Base-by-base conservation (phyloP, 306 rosid species). In the Inga leiocalycina region DNA sequence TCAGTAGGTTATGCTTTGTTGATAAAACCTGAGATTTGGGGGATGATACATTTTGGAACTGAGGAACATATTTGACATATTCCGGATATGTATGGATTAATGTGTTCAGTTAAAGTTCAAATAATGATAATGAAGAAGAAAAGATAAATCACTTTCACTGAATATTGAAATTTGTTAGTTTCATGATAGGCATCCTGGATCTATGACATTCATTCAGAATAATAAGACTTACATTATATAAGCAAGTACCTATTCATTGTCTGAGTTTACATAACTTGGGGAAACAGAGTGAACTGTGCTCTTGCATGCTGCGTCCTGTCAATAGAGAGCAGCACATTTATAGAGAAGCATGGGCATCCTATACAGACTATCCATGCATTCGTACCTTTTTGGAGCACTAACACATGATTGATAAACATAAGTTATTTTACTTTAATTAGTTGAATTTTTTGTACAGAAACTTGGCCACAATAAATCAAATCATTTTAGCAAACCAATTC, bases 1-100 rank as follows among this genome's bases (percentile, higher is more conserved):
- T 35, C 51, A n/a, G 54, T 72, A 79, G 67, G 45, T 46, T 45
- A 30, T 43, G 44, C 52, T n/a, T 45, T 46, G 46, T 7, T 43
- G 49, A 72, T 71, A 62, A 80, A 76, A 57, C 54, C 32, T 76
- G 79, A 78, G 84, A 86, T 68, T 76, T 46, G 39, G 39, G 70
- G 22, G 74, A 77, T 57, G 41, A 62, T 49, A 41, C 45, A 39
- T 52, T 41, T 8, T 20, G 72, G 85, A 77, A 37, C 39, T 37
- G 41, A 46, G 79, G 76, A 52, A 71, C 41, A 70, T 16, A 37
- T 43, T 70, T 84, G 72, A 5, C 80, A 75, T 75, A 65, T 24
- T 49, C 64, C 14, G 61, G 32, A 77, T 49, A 56, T 80, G 67
- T 56, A 77, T 54, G 30, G 51, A 80, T 56, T 22, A 51, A 70